A percentile compares a stretch with the other conserved stretches of the same genome.
These are phyloP conservation scores for Agastache rugosa DNA, from an alignment of 257 asterid species.

Conservation along the genomic window DNA sequence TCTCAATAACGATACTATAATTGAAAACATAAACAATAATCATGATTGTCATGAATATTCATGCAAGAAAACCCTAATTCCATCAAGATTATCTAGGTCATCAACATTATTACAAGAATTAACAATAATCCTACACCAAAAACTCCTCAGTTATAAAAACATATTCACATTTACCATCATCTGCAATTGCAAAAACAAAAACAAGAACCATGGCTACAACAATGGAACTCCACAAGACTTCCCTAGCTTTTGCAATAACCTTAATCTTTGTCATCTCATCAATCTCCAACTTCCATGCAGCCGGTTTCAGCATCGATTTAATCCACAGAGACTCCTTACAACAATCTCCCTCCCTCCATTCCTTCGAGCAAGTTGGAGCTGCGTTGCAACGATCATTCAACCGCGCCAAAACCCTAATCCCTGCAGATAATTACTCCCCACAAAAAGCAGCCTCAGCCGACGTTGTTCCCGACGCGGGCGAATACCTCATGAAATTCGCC, in stretches of 20 bases:
- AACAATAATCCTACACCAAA: neutral
- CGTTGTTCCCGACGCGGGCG: conserved; percentile 50
- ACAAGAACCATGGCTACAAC: conserved; percentile 19
- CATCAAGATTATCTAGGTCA: neutral
- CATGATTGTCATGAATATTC: conserved; percentile 15
- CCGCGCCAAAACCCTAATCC: conserved; percentile 39
- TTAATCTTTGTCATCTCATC: conserved; percentile 19
- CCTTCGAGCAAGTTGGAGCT: conserved; percentile 33
- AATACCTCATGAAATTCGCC: conserved; percentile 58
- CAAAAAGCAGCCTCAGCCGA: conserved; percentile 31
- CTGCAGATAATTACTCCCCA: neutral
- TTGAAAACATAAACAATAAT: neutral
- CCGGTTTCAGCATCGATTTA: conserved; percentile 60
- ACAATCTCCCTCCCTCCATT: conserved; percentile 43
- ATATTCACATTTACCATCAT: neutral
- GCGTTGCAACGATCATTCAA: conserved; percentile 52
- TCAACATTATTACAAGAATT: too few species aligned
- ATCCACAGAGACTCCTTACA: conserved; percentile 62
- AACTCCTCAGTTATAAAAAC: conserved; percentile 13
- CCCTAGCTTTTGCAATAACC: conserved; percentile 29
- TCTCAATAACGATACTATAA: neutral
- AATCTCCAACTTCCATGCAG: conserved; percentile 8
- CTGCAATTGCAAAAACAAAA: conserved; percentile 14
- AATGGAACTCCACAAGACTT: conserved; percentile 26
- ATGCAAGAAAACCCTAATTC: conserved; percentile 25